Percentiles rank a stretch among this genome's conserved stretches.
These are phyloP conservation scores for Metschnikowia lachancei DNA, from an alignment of 805 yeast genomes.

Conservation along the genomic window DNA sequence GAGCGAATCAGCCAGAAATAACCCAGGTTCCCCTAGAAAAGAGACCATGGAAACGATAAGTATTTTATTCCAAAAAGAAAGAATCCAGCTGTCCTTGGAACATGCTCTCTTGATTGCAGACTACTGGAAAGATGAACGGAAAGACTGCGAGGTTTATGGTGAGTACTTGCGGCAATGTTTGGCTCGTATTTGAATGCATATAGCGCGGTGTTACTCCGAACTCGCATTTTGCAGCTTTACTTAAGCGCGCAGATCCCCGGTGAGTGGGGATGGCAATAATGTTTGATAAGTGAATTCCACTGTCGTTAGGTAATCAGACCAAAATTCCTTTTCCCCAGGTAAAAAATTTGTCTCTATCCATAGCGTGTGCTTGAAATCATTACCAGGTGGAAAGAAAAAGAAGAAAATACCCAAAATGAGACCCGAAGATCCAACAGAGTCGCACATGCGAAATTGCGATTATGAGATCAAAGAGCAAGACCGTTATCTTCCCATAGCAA, in stretches of 20 bases:
- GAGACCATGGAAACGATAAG: constrained; percentile 2
- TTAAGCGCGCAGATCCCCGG: constrained; percentile 12
- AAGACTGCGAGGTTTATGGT: constrained; percentile 32
- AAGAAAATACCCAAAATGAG: not conserved
- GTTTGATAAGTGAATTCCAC: not conserved
- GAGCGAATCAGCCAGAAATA: not conserved
- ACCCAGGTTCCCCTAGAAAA: not conserved
- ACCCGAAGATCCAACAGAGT: constrained; percentile 4
- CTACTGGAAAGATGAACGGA: constrained; percentile 37
- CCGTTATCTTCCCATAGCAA: constrained; percentile 43
- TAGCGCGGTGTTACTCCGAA: constrained; percentile 13
- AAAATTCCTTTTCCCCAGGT: not conserved
- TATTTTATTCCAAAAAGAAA: constrained; percentile 5
- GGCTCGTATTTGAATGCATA: constrained; percentile 12
- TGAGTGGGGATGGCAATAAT: not conserved
- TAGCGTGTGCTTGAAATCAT: not conserved
- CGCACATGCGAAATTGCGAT: constrained; percentile 27
- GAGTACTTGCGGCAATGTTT: constrained; percentile 21
- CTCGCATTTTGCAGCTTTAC: constrained; percentile 22
- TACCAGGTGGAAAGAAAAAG: not conserved
- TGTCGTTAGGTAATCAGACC: not conserved
- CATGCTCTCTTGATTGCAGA: constrained; percentile 30
- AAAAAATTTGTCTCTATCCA: too few species aligned
- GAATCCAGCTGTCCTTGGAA: constrained; percentile 20
- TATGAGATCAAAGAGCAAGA: constrained; percentile 46